Percentiles rank a stretch among this genome's conserved stretches.
Conservation (phyloP, 164 flowering plant genomes). For the Umbellularia californica region DNA sequence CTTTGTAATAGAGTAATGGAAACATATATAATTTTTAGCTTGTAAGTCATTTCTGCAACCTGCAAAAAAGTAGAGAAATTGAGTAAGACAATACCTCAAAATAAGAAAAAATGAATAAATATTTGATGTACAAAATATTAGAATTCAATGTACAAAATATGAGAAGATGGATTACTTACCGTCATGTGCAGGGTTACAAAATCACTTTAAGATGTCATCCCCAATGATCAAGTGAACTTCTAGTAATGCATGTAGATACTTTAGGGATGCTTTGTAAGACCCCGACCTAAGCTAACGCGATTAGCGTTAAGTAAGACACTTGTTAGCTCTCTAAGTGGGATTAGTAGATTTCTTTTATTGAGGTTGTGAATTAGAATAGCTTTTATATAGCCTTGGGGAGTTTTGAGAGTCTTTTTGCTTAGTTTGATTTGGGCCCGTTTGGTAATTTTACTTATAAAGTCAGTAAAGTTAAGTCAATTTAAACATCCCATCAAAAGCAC, state of each 20-base stretch:
- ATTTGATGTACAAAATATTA: not conserved
- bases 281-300: too few species aligned
- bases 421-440: too few species aligned
- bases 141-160: too few species aligned
- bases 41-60: conserved; percentile 63
- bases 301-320: too few species aligned
- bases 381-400: too few species aligned
- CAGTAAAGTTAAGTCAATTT: too few species aligned
- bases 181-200: conserved; percentile 49
- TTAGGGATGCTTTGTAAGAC: conserved; percentile 17
- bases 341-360: too few species aligned
- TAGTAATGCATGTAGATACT: conserved; percentile 30
- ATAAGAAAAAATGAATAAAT: not conserved
- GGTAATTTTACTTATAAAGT: too few species aligned
- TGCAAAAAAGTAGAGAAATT: conserved; percentile 18
- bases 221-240: conserved; percentile 42
- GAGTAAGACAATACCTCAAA: not conserved
- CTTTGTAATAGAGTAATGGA: conserved; percentile 57
- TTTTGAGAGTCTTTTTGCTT: too few species aligned
- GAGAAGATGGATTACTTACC: conserved; percentile 34
- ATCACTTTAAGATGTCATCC: conserved; percentile 57
- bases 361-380: too few species aligned
- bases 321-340: too few species aligned
- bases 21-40: conserved; percentile 48
- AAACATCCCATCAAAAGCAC: too few species aligned